Base-by-base conservation (phyloP, 805 yeast genomes). In the Wickerhamiella occidentalis region DNA sequence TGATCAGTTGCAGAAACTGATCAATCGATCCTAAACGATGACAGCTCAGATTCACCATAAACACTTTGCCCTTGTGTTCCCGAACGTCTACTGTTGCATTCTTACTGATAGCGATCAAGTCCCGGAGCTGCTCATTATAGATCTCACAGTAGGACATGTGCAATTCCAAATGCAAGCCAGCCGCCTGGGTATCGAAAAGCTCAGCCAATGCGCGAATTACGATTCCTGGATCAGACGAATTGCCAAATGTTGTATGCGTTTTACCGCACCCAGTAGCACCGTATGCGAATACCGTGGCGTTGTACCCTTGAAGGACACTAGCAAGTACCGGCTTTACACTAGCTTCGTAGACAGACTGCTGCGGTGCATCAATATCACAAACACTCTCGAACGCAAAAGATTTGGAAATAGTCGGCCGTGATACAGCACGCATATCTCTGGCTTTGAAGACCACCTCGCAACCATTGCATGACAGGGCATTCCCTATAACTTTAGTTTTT, bases 221-320 rank as follows among this genome's bases (percentile, higher is more conserved):
- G 12, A 88, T 76, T 0, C 95, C 95, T 0, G 95, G 95, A 21
- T 74, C 67, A 1, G 75, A 75, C 0, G 78, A 72, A 0, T 80
- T 74, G 0, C 96, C 96, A 61, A 82, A 76, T 30, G 88, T 83
- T 0, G 97, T 88, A 61, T 82, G 85, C 0, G 96, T 87, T 61
- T 88, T 88, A 17, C 97, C 97, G 64, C 96, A 88, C 0, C 97
- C 97, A 0, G 97, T 88, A 25, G 97, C 69, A 1, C 97, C 97
- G 62, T 88, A 88, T 0, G 97, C 96, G 68, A 88, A 88, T 0
- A 88, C 85, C 0, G 95, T 86, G 6, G 94, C 81, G 62, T 88
- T 87, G 65, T 70, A 84, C 0, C 96, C 97, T 53, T 84, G 92
- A 30, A 88, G 62, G 0, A 86, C 79, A 35, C 80, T 74, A 52